phyloP scores from a whole-genome alignment of 2,329 filamentous ascomycete species.

The Colletotrichum nymphaeae region DNA sequence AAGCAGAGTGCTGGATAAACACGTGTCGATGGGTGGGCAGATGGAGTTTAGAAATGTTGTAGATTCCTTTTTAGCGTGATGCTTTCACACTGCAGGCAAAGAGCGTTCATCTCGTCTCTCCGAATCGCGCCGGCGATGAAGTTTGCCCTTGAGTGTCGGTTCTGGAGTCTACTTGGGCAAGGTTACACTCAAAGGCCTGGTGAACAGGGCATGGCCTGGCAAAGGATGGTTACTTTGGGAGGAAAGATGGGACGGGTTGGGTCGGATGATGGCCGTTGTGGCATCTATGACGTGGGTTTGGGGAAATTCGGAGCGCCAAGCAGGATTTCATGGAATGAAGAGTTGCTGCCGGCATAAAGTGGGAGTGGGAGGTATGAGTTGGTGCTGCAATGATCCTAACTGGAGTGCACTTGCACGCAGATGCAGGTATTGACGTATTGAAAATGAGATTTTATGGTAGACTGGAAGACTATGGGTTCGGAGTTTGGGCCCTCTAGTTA shows the following conservation, averaged over 20 bases:
- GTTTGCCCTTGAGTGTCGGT: neutral
- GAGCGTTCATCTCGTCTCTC: neutral
- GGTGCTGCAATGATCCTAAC: too few relatives aligned
- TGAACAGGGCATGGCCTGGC: conserved; percentile 14
- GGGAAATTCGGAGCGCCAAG: neutral
- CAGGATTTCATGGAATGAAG: conserved; percentile 6
- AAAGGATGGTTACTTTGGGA: neutral
- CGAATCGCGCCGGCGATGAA: neutral
- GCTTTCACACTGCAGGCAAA: neutral
- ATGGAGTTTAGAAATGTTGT: too few relatives aligned
- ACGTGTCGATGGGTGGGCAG: too few relatives aligned
- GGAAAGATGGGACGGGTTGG: conserved; percentile 9
- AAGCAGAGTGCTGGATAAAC: too few relatives aligned
- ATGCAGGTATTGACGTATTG: too few relatives aligned
- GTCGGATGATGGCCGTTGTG: conserved; percentile 18
- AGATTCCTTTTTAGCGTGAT: neutral
- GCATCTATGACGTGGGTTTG: neutral
- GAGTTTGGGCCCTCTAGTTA: too few relatives aligned
- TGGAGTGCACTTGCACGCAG: too few relatives aligned
- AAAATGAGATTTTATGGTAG: too few relatives aligned
- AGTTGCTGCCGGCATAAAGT: neutral
- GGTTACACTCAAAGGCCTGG: neutral
- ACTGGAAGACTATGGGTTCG: too few relatives aligned
- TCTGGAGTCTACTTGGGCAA: neutral
- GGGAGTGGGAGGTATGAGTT: neutral